These are phyloP conservation scores for Rhizopus sp. DNA, from an alignment of 371 early-diverging fungal species.

Conservation along the genomic window DNA sequence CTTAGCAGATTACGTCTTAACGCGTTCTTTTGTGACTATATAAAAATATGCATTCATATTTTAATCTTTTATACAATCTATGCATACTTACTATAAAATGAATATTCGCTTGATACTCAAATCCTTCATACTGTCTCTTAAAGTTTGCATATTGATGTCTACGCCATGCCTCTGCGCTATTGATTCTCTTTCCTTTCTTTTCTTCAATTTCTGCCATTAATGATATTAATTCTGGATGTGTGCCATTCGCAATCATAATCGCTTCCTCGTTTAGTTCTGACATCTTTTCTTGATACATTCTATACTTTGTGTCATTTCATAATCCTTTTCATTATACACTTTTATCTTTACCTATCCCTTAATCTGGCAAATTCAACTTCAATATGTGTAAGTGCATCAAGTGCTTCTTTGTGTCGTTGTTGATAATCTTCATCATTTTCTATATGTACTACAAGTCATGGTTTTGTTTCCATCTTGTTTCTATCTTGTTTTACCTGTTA, in stretches of 20 bases:
- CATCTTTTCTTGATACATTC: constrained; percentile 66
- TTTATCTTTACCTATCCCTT: constrained; percentile 24
- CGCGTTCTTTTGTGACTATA: constrained; percentile 43
- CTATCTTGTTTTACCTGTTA: constrained; percentile 9
- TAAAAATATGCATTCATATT: neutral
- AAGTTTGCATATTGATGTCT: constrained; percentile 52
- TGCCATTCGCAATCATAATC: constrained; percentile 59
- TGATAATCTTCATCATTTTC: constrained; percentile 31
- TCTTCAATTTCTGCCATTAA: constrained; percentile 63
- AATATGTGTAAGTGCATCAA: constrained; percentile 52
- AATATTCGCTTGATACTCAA: constrained; percentile 58
- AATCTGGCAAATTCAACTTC: constrained; percentile 56
- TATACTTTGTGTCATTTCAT: constrained; percentile 13
- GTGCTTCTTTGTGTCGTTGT: constrained; percentile 48
- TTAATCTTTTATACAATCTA: neutral
- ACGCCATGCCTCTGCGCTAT: constrained; percentile 59
- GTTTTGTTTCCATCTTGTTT: neutral
- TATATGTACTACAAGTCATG: neutral
- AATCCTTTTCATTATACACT: neutral
- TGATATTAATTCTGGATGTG: constrained; percentile 60
- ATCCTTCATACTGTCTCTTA: constrained; percentile 49
- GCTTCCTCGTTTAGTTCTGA: constrained; percentile 59
- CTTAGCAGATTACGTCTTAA: constrained; percentile 19
- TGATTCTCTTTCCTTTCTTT: constrained; percentile 52
- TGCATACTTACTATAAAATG: constrained; percentile 45